Evolutionary conservation across 768 basidiomycete genomes (phyloP).

Genomic region (Lepiota brunneoincarnata): DNA sequence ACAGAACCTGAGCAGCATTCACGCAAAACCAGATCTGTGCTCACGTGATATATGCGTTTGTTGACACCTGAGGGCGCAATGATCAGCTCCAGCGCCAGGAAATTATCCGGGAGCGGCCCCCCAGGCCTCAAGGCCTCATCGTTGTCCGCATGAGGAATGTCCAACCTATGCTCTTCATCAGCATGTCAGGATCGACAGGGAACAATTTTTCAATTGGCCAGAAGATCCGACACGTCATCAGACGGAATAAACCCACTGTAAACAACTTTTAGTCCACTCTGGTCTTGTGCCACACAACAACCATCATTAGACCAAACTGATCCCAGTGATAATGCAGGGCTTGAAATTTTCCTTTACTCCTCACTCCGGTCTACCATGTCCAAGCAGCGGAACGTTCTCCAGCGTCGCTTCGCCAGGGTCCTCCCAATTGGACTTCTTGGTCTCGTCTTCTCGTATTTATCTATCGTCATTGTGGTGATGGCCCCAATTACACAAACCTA

Average conservation of each 20-base stretch:
- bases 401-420: slow-evolving; percentile 1
- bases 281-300: slow-evolving; percentile 11
- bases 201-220: not conserved
- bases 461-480: slow-evolving; percentile 30
- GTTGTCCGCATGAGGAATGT: no score
- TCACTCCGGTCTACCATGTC: slow-evolving; percentile 1
- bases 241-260: not conserved
- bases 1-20: no score
- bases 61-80: no score
- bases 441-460: slow-evolving; percentile 19
- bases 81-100: no score
- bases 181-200: not conserved
- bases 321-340: not conserved
- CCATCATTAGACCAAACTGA: slow-evolving; percentile 3
- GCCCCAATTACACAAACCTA: slow-evolving; percentile 37
- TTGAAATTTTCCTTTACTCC: not conserved
- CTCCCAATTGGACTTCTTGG: not conserved
- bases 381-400: not conserved
- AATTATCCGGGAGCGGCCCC: no score
- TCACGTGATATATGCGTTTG: no score
- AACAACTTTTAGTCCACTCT: not conserved
- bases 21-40: no score
- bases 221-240: slow-evolving; percentile 9
- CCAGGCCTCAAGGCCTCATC: no score
- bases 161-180: not conserved